phyloP scores from a whole-genome alignment of 2,329 filamentous ascomycete genomes.

The Ceratocystiopsis sp. region DNA sequence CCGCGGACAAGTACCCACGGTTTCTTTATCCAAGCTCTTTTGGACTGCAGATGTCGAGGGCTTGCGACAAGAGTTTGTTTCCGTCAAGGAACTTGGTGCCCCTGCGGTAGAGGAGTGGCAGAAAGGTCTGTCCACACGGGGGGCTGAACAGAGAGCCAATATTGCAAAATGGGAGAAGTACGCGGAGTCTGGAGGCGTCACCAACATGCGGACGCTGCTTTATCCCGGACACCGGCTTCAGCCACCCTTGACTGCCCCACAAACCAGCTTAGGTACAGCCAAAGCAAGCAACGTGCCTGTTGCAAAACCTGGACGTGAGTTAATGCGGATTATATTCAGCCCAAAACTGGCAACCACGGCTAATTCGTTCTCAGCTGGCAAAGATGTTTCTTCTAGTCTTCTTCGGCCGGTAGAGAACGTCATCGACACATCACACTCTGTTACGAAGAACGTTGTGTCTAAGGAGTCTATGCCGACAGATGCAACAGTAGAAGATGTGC shows the following conservation, averaged over 20 bases:
- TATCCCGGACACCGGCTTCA: constrained; percentile 9
- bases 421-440: no score
- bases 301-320: neutral
- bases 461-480: no score
- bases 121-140: constrained; percentile 52
- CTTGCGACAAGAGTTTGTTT: constrained; percentile 44
- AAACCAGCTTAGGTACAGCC: neutral
- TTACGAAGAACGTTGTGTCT: no score
- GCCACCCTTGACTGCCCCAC: neutral
- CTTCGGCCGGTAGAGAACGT: no score
- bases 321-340: neutral
- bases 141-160: constrained; percentile 42
- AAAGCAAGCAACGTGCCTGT: no score
- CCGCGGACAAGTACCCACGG: constrained; percentile 25
- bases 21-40: constrained; percentile 48
- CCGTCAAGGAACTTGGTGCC: constrained; percentile 47
- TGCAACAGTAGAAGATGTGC: no score
- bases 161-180: constrained; percentile 61
- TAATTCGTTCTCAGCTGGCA: no score
- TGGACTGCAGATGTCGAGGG: constrained; percentile 43
- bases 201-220: constrained; percentile 20
- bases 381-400: no score
- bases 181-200: constrained; percentile 31
- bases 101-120: constrained; percentile 61
- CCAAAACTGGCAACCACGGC: no score